Percentiles rank a stretch among this genome's conserved stretches.
Evolutionary conservation across 129 eudicot species (phyloP).

Genomic region (Pulicaria dysenterica): DNA sequence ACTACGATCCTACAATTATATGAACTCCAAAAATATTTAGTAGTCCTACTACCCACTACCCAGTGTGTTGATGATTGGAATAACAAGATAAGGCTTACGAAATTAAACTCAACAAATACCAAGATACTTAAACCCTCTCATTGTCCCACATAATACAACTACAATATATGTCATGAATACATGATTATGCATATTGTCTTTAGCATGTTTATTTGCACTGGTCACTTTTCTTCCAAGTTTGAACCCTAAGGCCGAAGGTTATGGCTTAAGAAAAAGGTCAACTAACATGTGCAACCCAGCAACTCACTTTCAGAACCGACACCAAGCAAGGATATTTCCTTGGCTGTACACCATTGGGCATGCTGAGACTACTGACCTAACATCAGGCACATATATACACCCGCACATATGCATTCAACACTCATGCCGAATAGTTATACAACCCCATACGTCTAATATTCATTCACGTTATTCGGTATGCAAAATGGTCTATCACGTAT

Average conservation of each 20-base stretch:
- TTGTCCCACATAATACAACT: not conserved
- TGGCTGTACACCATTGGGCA: no score
- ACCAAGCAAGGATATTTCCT: no score
- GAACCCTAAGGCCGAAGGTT: not conserved
- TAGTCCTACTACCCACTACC: not conserved
- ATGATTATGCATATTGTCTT: not conserved
- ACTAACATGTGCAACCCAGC: no score
- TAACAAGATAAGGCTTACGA: no score
- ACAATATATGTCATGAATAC: not conserved
- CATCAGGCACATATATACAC: no score
- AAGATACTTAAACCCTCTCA: constrained; percentile 3
- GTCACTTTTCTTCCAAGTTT: not conserved
- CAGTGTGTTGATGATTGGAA: not conserved
- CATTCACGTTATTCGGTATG: not conserved
- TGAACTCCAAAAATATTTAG: not conserved
- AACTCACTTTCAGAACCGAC: no score
- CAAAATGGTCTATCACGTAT: not conserved
- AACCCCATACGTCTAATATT: no score
- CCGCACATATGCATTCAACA: no score
- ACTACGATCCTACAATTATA: not conserved
- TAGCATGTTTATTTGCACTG: not conserved
- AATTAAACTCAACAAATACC: no score
- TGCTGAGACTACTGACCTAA: no score
- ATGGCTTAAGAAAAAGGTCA: not conserved
- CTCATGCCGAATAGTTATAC: no score